phyloP scores from a whole-genome alignment of 2,329 filamentous ascomycete genomes.

The Microascus cirrosus region DNA sequence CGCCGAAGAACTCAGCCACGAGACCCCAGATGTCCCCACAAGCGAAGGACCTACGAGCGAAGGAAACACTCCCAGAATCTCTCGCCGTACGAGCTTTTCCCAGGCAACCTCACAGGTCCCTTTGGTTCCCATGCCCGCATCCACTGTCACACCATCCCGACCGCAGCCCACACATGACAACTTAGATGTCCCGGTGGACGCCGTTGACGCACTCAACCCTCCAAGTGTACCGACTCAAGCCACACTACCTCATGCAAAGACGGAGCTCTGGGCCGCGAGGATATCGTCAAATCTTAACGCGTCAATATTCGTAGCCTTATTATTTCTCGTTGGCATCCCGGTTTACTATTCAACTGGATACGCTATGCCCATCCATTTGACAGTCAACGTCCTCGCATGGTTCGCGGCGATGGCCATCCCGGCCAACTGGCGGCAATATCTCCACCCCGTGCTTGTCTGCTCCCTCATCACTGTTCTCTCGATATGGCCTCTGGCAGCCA shows the following conservation, averaged over 20 bases:
- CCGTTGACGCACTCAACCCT: background rate
- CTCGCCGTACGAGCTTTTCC: background rate
- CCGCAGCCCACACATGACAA: background rate
- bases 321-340: slow-evolving; percentile 41
- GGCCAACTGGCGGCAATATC: slow-evolving; percentile 32
- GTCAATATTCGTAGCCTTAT: slow-evolving; percentile 23
- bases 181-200: background rate
- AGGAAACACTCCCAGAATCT: background rate
- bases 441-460: slow-evolving; percentile 48
- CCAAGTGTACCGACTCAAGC: slow-evolving; percentile 21
- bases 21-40: background rate
- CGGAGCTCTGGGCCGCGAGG: slow-evolving; percentile 36
- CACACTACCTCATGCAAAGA: slow-evolving; percentile 29
- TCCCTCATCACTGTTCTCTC: slow-evolving; percentile 39
- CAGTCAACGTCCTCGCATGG: slow-evolving; percentile 39
- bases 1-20: slow-evolving; percentile 30
- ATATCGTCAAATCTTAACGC: slow-evolving; percentile 33
- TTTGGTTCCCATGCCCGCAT: background rate
- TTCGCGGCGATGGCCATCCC: slow-evolving; percentile 37
- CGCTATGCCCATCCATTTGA: slow-evolving; percentile 34
- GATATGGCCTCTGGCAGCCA: slow-evolving; percentile 40
- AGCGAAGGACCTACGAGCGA: background rate
- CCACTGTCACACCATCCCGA: background rate
- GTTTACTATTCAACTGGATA: slow-evolving; percentile 42
- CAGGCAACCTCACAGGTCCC: background rate